Percentiles rank a stretch among this genome's conserved stretches.
Conservation (phyloP, 805 yeast genomes). For the Ogataea neopini region DNA sequence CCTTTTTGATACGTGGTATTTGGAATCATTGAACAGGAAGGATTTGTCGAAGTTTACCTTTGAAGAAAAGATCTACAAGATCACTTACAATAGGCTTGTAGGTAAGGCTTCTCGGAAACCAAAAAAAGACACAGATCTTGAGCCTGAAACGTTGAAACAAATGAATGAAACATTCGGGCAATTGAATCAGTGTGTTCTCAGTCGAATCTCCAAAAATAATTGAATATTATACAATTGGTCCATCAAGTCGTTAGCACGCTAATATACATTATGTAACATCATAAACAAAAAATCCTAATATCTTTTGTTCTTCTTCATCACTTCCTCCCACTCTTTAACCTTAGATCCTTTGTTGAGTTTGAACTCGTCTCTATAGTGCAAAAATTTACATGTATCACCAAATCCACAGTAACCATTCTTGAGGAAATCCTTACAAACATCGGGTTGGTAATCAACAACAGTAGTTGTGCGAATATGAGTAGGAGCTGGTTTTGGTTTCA, state of each 20-base stretch:
- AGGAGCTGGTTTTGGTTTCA: constrained; percentile 31
- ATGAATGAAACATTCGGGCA: constrained; percentile 13
- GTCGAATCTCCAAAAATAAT: background rate
- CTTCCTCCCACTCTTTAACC: constrained; percentile 63
- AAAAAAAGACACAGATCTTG: background rate
- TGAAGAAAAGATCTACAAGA: constrained; percentile 13
- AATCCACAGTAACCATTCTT: constrained; percentile 95
- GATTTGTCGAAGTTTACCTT: constrained; percentile 7
- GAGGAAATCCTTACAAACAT: constrained; percentile 88
- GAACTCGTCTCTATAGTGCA: constrained; percentile 88
- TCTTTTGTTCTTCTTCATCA: constrained; percentile 28
- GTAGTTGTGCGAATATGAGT: constrained; percentile 63
- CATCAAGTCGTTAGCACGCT: background rate
- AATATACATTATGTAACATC: constrained; percentile 9
- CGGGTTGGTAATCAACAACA: constrained; percentile 84
- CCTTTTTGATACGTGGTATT: constrained; percentile 42
- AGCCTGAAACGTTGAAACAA: constrained; percentile 2
- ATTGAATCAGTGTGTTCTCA: constrained; percentile 12
- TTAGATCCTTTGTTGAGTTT: constrained; percentile 46
- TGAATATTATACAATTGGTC: background rate
- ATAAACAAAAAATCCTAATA: constrained; percentile 16
- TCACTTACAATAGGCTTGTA: constrained; percentile 17
- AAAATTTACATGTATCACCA: constrained; percentile 94
- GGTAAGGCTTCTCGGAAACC: constrained; percentile 8
- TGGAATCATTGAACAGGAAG: constrained; percentile 10